phyloP scores from a whole-genome alignment of 345 rosid species.

The Rhodamnia argentea region DNA sequence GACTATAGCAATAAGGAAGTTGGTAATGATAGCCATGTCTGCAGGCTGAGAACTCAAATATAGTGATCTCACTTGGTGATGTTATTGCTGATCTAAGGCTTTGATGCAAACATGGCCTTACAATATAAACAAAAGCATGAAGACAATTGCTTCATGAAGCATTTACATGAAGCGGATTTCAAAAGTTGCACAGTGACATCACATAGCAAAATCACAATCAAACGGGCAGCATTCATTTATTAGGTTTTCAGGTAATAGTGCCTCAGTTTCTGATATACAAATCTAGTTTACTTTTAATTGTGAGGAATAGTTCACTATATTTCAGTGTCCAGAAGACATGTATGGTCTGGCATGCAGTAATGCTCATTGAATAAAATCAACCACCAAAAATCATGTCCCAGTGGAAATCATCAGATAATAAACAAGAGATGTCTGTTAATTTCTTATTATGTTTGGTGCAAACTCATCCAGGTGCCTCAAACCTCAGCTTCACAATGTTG shows the following conservation, averaged over 20 bases:
- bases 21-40: not conserved
- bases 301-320: not conserved
- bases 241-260: not conserved
- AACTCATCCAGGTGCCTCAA: not conserved
- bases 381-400: not conserved
- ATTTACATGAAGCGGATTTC: not conserved
- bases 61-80: not conserved
- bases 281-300: not conserved
- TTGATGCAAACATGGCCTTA: not conserved
- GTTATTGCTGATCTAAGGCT: not conserved
- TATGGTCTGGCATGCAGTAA: not conserved
- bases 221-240: not conserved
- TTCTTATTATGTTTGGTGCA: not conserved
- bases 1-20: not conserved
- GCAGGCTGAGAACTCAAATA: not conserved
- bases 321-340: not conserved
- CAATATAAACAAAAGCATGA: not conserved
- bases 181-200: not conserved
- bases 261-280: not conserved
- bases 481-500: not conserved
- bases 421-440: not conserved
- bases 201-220: not conserved
- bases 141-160: not conserved
- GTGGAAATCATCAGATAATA: not conserved
- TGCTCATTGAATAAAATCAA: not conserved